Conservation (phyloP, 176 grass and related monocot species). For the Triticum monococcum region DNA sequence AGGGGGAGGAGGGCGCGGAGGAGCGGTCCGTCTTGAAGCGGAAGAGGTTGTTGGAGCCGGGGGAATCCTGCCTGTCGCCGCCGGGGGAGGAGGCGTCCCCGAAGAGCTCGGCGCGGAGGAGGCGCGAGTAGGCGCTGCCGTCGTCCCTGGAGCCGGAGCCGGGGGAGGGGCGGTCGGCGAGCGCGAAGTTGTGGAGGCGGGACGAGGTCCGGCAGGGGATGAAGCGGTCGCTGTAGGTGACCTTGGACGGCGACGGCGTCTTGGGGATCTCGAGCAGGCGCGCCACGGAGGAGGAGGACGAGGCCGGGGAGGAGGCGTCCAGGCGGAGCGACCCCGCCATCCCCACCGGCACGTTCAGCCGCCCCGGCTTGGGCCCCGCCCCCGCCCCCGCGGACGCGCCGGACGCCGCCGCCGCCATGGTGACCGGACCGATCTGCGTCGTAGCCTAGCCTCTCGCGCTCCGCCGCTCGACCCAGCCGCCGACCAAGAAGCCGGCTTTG, state of each 20-base stretch:
- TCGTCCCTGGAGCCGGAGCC: conserved; percentile 10
- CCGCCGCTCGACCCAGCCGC: neutral
- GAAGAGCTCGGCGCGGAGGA: conserved; percentile 88
- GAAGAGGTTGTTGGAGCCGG: conserved; percentile 84
- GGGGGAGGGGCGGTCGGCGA: conserved; percentile 48
- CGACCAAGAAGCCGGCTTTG: neutral
- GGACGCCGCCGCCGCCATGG: conserved; percentile 52
- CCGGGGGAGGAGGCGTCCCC: conserved; percentile 38
- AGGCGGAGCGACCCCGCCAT: conserved; percentile 76
- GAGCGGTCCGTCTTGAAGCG: conserved; percentile 86
- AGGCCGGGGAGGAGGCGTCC: conserved; percentile 18
- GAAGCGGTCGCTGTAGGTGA: conserved; percentile 89
- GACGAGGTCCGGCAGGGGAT: conserved; percentile 95
- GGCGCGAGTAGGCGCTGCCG: conserved; percentile 64
- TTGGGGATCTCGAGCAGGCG: conserved; percentile 50
- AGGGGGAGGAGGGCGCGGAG: conserved; percentile 60
- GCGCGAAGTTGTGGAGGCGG: conserved; percentile 83
- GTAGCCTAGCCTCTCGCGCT: neutral
- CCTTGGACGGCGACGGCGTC: conserved; percentile 84
- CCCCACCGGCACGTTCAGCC: conserved; percentile 73
- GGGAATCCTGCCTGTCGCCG: conserved; percentile 36
- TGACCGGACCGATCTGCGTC: neutral
- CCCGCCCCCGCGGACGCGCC: conserved; percentile 17
- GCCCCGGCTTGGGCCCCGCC: conserved; percentile 32
- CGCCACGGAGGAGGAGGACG: neutral